Conservation (phyloP, 2,329 filamentous ascomycete species). For the Colletotrichum ledebouriae region DNA sequence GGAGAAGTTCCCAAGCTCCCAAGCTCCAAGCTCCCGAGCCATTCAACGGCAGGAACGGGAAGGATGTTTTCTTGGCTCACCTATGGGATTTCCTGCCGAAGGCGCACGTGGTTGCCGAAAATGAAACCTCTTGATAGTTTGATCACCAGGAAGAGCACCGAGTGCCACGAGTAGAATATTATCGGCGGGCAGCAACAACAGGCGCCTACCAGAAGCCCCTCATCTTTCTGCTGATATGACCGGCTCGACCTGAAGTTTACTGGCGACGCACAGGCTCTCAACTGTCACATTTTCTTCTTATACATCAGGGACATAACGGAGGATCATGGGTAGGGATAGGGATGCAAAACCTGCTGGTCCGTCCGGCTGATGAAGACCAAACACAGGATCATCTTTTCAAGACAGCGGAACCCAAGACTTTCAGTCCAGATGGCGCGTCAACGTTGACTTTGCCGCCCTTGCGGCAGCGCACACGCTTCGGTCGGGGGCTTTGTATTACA, state of each 20-base stretch:
- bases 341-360: constrained; percentile 35
- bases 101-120: constrained; percentile 30
- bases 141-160: constrained; percentile 29
- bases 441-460: neutral
- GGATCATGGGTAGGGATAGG: constrained; percentile 33
- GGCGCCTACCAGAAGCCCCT: constrained; percentile 8
- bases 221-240: constrained; percentile 26
- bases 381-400: constrained; percentile 12
- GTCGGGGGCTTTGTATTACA: constrained; percentile 3
- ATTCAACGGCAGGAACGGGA: constrained; percentile 10
- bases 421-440: constrained; percentile 15
- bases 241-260: constrained; percentile 29
- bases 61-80: constrained; percentile 13
- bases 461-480: constrained; percentile 11
- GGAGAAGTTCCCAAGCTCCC: neutral
- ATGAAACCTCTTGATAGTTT: constrained; percentile 29
- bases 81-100: constrained; percentile 29
- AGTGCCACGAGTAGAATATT: constrained; percentile 3
- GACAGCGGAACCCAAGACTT: constrained; percentile 16
- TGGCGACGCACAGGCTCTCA: constrained; percentile 39
- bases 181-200: constrained; percentile 11
- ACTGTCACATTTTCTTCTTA: constrained; percentile 36
- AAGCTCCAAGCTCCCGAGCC: neutral
- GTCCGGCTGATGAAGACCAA: constrained; percentile 27
- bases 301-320: constrained; percentile 27